Evolutionary conservation across 139 green algal species (phyloP), one percentile per base, ranked within the genome.

Genomic region (Ettlia oleoabundans): DNA sequence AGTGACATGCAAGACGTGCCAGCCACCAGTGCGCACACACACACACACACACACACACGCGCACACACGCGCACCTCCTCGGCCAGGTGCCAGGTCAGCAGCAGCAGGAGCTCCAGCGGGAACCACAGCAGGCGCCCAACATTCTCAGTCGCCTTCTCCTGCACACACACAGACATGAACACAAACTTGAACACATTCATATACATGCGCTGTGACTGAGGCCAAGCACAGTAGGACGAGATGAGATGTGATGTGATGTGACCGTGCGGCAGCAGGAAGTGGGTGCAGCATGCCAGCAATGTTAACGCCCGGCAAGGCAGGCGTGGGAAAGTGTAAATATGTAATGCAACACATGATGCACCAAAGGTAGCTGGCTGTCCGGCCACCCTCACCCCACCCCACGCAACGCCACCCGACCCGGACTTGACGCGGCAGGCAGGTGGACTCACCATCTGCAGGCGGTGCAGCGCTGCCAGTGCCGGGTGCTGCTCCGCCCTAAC

Each of bases 1-100:
- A n/a, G n/a, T n/a, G n/a, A n/a, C n/a, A n/a, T n/a, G n/a, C n/a
- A n/a, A n/a, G n/a, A n/a, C n/a, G n/a, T n/a, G n/a, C n/a, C n/a
- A n/a, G n/a, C n/a, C n/a, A n/a, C n/a, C n/a, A n/a, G n/a, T n/a
- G n/a, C n/a, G n/a, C n/a, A n/a, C n/a, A n/a, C n/a, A n/a, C n/a
- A n/a, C n/a, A n/a, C n/a, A n/a, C n/a, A n/a, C n/a, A n/a, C n/a
- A n/a, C n/a, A n/a, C n/a, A n/a, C n/a, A n/a, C n/a, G n/a, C n/a
- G n/a, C n/a, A n/a, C n/a, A n/a, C n/a, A n/a, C n/a, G n/a, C 73
- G 4, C 73, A 80, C 73, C 84, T 94, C 90, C 37, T 91, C 88
- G 15, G 84, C 88, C 53, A 88, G 51, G 9, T 78, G 66, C 13
- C 66, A 72, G 15, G 84, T 80, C 28, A 75, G 66, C 69, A 89